A percentile compares a stretch with the other conserved stretches of the same genome.
Conservation (phyloP, 2,329 filamentous ascomycete species). For the Fusarium oligoseptatum region DNA sequence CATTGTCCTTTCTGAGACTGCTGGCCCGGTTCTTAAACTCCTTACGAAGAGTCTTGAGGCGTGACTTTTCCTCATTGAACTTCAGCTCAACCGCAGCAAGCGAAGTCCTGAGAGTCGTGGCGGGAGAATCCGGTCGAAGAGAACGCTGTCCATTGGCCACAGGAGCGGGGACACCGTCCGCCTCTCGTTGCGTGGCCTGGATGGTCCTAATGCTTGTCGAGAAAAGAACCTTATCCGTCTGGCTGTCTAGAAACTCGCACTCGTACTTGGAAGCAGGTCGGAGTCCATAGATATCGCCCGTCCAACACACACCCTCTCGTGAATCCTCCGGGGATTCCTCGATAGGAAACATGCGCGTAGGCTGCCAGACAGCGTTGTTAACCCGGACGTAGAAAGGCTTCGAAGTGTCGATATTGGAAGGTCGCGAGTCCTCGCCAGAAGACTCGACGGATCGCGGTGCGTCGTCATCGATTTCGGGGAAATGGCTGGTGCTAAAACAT, state of each 20-base stretch:
- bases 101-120: slow-evolving; percentile 81
- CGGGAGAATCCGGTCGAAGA: slow-evolving; percentile 80
- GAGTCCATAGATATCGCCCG: slow-evolving; percentile 77
- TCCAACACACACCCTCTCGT: slow-evolving; percentile 70
- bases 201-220: slow-evolving; percentile 78
- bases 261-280: slow-evolving; percentile 82
- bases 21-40: slow-evolving; percentile 80
- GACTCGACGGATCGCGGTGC: slow-evolving; percentile 40
- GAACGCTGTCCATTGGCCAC: slow-evolving; percentile 66
- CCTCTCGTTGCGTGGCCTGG: slow-evolving; percentile 57
- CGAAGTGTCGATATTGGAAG: slow-evolving; percentile 71
- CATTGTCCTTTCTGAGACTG: slow-evolving; percentile 78
- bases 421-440: slow-evolving; percentile 51
- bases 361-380: slow-evolving; percentile 85
- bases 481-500: slow-evolving; percentile 79
- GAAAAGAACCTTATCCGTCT: slow-evolving; percentile 75
- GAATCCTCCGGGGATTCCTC: slow-evolving; percentile 50
- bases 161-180: slow-evolving; percentile 47
- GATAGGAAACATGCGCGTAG: slow-evolving; percentile 75
- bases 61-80: slow-evolving; percentile 76
- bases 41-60: slow-evolving; percentile 78
- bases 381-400: slow-evolving; percentile 85
- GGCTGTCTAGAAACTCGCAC: slow-evolving; percentile 80
- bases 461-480: slow-evolving; percentile 61
- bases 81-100: slow-evolving; percentile 80